Conservation (phyloP, 805 yeast species). For the Candida railenensis region DNA sequence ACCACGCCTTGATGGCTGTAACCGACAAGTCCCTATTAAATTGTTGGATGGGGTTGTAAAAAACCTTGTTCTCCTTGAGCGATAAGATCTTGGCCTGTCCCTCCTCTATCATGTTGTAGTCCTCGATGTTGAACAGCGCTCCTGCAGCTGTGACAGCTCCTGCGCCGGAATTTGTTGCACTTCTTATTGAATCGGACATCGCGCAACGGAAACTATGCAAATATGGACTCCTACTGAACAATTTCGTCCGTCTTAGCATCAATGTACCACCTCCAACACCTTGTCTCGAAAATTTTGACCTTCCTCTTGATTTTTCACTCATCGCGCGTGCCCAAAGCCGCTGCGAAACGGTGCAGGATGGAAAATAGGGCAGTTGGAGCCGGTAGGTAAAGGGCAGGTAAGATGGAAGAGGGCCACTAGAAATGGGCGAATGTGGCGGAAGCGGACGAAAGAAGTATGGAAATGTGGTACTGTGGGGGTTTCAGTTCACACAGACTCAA, state of each 20-base stretch:
- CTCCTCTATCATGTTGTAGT: conserved; percentile 49
- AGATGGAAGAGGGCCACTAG: too few species aligned
- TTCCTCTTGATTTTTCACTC: conserved; percentile 1
- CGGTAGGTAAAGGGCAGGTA: background rate
- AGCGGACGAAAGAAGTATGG: too few species aligned
- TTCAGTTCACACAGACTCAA: too few species aligned
- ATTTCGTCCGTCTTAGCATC: background rate
- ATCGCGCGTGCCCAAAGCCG: conserved; percentile 2
- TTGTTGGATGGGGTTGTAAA: conserved; percentile 95
- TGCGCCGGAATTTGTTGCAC: background rate
- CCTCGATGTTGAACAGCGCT: conserved; percentile 10
- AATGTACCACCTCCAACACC: too few species aligned
- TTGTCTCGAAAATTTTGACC: background rate
- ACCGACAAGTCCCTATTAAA: conserved; percentile 91
- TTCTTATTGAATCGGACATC: background rate
- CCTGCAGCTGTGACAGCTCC: background rate
- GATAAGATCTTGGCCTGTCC: conserved; percentile 83
- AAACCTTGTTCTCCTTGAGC: conserved; percentile 80
- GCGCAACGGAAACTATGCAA: background rate
- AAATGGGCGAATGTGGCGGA: too few species aligned
- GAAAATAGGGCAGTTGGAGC: background rate
- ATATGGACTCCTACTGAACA: background rate
- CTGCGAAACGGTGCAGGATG: background rate
- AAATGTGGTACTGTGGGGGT: too few species aligned
- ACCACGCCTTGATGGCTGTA: conserved; percentile 84